Conservation (phyloP, 306 rosid species). For the Citrullus colocynthis region DNA sequence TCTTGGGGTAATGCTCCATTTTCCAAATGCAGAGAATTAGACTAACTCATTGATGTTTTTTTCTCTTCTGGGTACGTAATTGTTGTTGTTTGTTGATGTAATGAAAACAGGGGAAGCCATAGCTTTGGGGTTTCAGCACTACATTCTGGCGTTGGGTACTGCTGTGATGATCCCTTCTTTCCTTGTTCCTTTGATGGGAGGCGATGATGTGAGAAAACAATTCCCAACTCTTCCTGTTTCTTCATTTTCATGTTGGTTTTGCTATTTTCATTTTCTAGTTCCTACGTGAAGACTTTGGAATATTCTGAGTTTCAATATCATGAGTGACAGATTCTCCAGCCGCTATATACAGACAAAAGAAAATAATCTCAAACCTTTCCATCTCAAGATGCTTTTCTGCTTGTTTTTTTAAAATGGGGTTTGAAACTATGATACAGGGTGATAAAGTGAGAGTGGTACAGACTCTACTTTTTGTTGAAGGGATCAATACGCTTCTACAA, state of each 20-base stretch:
- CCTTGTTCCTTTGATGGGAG: conserved; percentile 96
- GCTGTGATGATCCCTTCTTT: conserved; percentile 98
- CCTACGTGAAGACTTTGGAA: not conserved
- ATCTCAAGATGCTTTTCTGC: not conserved
- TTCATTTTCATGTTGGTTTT: not conserved
- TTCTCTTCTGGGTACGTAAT: not conserved
- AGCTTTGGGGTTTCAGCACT: conserved; percentile 92
- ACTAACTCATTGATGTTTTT: not conserved
- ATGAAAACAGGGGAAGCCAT: conserved; percentile 65
- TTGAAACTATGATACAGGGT: conserved; percentile 31
- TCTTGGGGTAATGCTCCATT: conserved; percentile 64
- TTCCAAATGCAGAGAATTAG: conserved; percentile 5
- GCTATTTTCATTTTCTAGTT: not conserved
- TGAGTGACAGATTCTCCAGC: not conserved
- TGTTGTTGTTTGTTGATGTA: conserved; percentile 12
- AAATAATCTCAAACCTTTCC: not conserved
- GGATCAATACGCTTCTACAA: conserved; percentile 87
- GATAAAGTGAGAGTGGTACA: conserved; percentile 97
- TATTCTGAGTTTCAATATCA: not conserved
- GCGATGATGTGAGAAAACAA: conserved; percentile 56
- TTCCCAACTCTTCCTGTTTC: conserved; percentile 1
- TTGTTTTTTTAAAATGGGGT: not conserved
- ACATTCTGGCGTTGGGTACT: conserved; percentile 91
- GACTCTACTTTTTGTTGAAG: conserved; percentile 85
- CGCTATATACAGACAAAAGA: not conserved